Evolutionary conservation across 176 grass and related monocot genomes (phyloP), one percentile per base, ranked within the genome.

Genomic region (Dactylis glomerata): DNA sequence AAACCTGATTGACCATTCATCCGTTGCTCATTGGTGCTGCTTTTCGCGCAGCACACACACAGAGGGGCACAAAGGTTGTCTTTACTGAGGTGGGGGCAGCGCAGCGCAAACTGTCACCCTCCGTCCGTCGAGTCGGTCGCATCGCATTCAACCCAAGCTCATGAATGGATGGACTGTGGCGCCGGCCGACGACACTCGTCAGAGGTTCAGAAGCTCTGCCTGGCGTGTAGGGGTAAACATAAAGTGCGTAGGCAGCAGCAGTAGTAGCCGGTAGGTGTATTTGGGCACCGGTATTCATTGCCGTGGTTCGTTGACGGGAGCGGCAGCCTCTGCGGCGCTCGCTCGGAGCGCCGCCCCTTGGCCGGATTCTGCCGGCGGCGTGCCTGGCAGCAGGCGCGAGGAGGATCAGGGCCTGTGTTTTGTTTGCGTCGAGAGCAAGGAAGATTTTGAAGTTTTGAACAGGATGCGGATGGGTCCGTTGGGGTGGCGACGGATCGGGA

Each of bases 1-100:
- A 16, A 4, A 31, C 6, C 46, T 73, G 6, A 73, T 73, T 73
- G 69, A 73, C 69, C 69, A 73, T 73, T 73, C 38, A 72, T 69
- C n/a, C n/a, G n/a, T 64, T 5, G 2, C 5, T 17, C 46, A 16
- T 52, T 36, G 31, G 64, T 74, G 3, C 44, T 74, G 70, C 70
- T 74, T 74, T 74, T 17, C 0, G 8, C 0, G 70, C 70, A 47
- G 69, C 69, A 14, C 37, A 14, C 31, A 4, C 49, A 1, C 49
- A 19, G 16, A 51, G 49, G 3, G 16, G 1, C 3, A 14, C n/a
- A 47, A 42, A 42, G 15, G 44, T 10, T 49, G 70, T 74, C 70
- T 74, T 49, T 74, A 74, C 70, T 74, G 26, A 42, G 15, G 16
- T 4, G 5, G 57, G 68, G 41, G 41, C 3, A n/a, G n/a, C n/a